These are phyloP conservation scores for Cladosporium colombiae DNA, from an alignment of 2,329 filamentous ascomycete genomes.

Conservation along the genomic window DNA sequence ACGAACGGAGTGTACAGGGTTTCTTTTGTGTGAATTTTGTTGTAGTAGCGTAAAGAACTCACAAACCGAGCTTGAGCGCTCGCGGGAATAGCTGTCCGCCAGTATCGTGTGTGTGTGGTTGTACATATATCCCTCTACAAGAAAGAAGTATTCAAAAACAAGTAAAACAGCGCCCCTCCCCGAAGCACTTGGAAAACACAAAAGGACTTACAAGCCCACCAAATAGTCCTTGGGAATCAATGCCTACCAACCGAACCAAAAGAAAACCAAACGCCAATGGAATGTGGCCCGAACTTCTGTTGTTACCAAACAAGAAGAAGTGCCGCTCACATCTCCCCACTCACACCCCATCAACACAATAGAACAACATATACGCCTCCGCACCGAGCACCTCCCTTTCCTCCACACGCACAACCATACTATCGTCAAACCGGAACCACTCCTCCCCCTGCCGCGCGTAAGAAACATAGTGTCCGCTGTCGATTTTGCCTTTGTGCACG, in stretches of 20 bases:
- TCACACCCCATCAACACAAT: conserved; percentile 44
- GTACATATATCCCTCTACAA: conserved; percentile 21
- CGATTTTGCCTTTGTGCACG: conserved; percentile 89
- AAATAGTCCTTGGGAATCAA: neutral
- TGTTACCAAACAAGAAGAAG: neutral
- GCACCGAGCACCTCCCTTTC: conserved; percentile 83
- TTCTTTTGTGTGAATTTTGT: conserved; percentile 5
- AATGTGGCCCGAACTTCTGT: neutral
- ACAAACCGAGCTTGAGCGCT: conserved; percentile 4
- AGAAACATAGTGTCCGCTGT: conserved; percentile 89
- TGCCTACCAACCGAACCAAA: neutral
- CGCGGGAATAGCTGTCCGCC: neutral
- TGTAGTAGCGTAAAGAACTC: conserved; percentile 1
- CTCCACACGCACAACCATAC: conserved; percentile 80
- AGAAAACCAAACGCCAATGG: neutral
- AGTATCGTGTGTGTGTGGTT: conserved; percentile 5
- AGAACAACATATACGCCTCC: conserved; percentile 89
- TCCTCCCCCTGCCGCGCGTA: conserved; percentile 80
- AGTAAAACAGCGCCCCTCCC: neutral
- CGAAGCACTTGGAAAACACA: neutral
- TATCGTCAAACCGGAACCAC: conserved; percentile 97
- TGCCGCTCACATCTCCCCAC: neutral
- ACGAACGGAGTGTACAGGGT: conserved; percentile 5
- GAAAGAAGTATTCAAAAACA: conserved; percentile 12
- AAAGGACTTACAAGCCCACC: neutral